Percentiles rank a stretch among this genome's conserved stretches.
These are phyloP conservation scores for Boletus sp. DNA, from an alignment of 1,284 basidiomycete species.

Conservation along the genomic window DNA sequence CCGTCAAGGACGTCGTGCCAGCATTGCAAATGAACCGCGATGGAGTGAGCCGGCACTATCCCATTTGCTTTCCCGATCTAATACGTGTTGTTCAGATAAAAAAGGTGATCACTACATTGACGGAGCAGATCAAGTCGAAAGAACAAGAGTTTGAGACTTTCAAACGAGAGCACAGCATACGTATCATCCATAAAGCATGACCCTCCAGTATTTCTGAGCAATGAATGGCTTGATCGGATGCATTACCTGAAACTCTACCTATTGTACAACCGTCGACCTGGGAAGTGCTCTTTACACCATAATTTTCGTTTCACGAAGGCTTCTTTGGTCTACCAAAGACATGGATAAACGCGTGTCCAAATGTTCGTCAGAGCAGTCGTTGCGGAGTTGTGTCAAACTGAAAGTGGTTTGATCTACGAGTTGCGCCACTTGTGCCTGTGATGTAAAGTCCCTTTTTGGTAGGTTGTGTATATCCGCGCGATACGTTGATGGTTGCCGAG, in stretches of 20 bases:
- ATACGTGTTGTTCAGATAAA: slow-evolving; percentile 55
- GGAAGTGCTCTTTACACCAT: neutral
- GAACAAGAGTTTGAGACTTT: slow-evolving; percentile 83
- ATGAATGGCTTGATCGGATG: neutral
- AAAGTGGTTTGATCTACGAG: too few relatives aligned
- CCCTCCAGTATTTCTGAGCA: slow-evolving; percentile 1
- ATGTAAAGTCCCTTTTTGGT: slow-evolving; percentile 9
- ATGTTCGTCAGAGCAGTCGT: neutral
- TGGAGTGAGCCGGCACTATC: slow-evolving; percentile 52
- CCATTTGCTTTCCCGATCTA: slow-evolving; percentile 1
- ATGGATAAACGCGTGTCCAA: slow-evolving; percentile 1
- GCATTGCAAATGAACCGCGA: slow-evolving; percentile 81
- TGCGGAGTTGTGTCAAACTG: neutral
- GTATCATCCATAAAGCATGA: slow-evolving; percentile 45
- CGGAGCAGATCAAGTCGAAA: slow-evolving; percentile 84
- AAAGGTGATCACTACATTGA: slow-evolving; percentile 70
- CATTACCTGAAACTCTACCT: neutral
- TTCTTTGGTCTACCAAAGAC: neutral
- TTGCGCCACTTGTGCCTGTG: slow-evolving; percentile 2
- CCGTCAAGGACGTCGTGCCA: slow-evolving; percentile 93
- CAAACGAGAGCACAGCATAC: slow-evolving; percentile 80
- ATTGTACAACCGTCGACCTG: neutral
- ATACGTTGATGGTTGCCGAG: neutral
- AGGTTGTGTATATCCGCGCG: neutral
- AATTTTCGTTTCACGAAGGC: neutral